Evolutionary conservation across 495 filamentous ascomycete species (phyloP), one percentile per base, ranked within the genome.

Genomic region (Clavariopsis aquatica): DNA sequence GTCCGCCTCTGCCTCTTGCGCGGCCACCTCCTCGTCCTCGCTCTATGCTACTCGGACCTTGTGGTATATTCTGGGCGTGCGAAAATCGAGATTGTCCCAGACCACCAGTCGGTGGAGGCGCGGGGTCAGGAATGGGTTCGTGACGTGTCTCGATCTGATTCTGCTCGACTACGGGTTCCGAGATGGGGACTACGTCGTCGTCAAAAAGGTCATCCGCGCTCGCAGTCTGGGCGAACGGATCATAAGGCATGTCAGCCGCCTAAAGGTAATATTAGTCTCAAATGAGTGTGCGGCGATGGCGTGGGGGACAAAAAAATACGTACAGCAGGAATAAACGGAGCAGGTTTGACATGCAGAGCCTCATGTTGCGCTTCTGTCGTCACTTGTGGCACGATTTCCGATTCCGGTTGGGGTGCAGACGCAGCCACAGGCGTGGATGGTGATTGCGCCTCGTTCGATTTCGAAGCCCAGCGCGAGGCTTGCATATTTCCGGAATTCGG

Each of bases 191-290:
- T 65, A 89, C 87, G 68, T 89, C 88, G 69, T 90, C 87, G 65
- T 87, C 84, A 69, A 89, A 89, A 17, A 90, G 74, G 72, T 90
- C 86, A 65, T 91, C 87, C 17, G 81, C 82, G 12, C 79, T 80
- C 28, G 87, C 79, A 0, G 87, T 87, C 68, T 89, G 88, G 19
- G 86, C 86, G 66, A 89, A 89, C 49, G 77, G 78, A 62, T 71
- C 65, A 52, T 58, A 53, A 9, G 58, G 36, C 56, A 49, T 56
- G 29, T 26, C 20, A 9, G 20, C 2, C 8, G 23, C 13, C 56
- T 60, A 15, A 8, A 1, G 17, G 22, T 20, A 15, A 22, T 56
- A 34, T 46, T 31, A 52, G 54, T 52, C 36, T 19, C 12, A 12
- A 5, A 34, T 34, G 31, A 34, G 31, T 6, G 31, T 34, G 6